Conservation (phyloP, 768 basidiomycete species). For the Xerocomellus amylosporus region DNA sequence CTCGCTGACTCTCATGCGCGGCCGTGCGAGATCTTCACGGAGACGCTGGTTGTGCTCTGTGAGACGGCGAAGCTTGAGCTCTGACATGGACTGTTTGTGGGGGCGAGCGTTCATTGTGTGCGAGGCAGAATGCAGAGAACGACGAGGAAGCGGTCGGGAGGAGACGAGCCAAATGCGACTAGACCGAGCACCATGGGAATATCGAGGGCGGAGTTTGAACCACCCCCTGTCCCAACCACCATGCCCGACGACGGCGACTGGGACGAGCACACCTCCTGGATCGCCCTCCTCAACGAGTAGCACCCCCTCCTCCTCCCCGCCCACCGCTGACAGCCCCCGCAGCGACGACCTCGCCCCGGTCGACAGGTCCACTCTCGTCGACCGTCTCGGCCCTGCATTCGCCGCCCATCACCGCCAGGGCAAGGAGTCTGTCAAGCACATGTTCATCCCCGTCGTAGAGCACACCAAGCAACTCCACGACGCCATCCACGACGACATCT, state of each 20-base stretch:
- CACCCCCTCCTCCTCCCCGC: neutral
- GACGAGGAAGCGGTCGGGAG: neutral
- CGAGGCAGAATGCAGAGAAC: neutral
- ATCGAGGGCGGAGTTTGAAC: conserved; percentile 21
- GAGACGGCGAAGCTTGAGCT: conserved; percentile 91
- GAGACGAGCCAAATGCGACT: conserved; percentile 15
- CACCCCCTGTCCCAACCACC: conserved; percentile 1
- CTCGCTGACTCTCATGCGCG: conserved; percentile 89
- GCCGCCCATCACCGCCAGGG: conserved; percentile 29
- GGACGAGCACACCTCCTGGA: conserved; percentile 29
- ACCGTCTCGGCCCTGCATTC: conserved; percentile 43
- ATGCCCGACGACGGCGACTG: conserved; percentile 18
- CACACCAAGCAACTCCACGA: conserved; percentile 38
- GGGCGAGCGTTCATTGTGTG: conserved; percentile 66
- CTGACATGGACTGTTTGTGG: conserved; percentile 94
- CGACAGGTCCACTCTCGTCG: conserved; percentile 45
- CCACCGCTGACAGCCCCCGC: conserved; percentile 10
- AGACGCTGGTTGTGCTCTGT: conserved; percentile 93
- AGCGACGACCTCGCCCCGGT: conserved; percentile 39
- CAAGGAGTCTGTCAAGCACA: conserved; percentile 32
- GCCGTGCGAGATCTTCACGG: conserved; percentile 84
- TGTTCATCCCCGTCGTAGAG: conserved; percentile 35
- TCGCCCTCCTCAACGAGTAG: conserved; percentile 31
- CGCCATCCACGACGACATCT: conserved; percentile 32
- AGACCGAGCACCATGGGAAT: conserved; percentile 4